phyloP scores from a whole-genome alignment of 176 grass and related monocot species.

The Musa acuminata region DNA sequence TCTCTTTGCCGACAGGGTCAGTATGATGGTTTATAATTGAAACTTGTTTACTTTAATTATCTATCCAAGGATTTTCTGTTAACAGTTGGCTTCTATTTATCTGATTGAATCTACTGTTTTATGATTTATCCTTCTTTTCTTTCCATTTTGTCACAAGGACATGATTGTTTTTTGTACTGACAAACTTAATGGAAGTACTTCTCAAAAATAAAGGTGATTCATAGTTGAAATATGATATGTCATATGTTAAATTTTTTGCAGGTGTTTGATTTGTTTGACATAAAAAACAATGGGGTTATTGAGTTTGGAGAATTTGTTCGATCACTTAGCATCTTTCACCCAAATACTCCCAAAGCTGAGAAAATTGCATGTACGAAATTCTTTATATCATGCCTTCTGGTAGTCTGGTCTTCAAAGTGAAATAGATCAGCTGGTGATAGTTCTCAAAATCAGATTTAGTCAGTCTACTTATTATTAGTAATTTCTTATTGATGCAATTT shows the following conservation, averaged over 20 bases:
- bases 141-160: too few species aligned
- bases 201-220: neutral
- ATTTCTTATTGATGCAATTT: too few species aligned
- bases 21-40: neutral
- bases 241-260: neutral
- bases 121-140: too few species aligned
- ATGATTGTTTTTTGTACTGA: too few species aligned
- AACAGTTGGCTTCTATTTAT: neutral
- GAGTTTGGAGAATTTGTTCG: conserved; percentile 49
- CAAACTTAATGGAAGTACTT: neutral
- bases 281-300: conserved; percentile 36
- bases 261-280: conserved; percentile 50
- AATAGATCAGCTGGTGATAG: too few species aligned
- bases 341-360: conserved; percentile 32
- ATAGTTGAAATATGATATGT: neutral
- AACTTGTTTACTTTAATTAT: neutral
- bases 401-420: neutral
- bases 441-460: too few species aligned
- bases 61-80: neutral
- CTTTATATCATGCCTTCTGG: too few species aligned
- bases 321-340: conserved; percentile 37
- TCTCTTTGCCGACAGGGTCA: conserved; percentile 2
- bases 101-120: neutral
- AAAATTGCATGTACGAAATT: conserved; percentile 37
- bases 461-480: too few species aligned